Evolutionary conservation across 768 basidiomycete species (phyloP).

Genomic region (Dentipellis fragilis): DNA sequence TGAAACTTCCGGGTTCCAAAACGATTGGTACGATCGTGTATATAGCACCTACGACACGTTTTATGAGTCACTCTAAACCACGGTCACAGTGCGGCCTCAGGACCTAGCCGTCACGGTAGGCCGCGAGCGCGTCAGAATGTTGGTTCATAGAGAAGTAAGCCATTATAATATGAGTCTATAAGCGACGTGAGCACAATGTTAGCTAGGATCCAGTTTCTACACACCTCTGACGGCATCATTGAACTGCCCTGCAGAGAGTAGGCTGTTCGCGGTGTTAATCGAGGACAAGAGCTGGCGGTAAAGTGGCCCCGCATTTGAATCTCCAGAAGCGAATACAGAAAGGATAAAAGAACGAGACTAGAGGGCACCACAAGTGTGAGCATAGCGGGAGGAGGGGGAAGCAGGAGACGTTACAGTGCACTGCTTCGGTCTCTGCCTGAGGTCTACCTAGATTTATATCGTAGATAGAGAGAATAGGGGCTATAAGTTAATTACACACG

Average conservation of each 20-base stretch:
- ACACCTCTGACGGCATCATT: conserved; percentile 70
- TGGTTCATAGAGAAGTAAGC: conserved; percentile 75
- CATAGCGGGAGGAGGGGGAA: background rate
- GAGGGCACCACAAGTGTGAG: conserved; percentile 4
- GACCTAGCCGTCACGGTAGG: too few species aligned
- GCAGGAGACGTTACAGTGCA: background rate
- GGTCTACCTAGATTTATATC: too few species aligned
- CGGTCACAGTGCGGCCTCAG: too few species aligned
- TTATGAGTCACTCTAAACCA: too few species aligned
- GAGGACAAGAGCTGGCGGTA: conserved; percentile 71
- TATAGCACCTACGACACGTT: too few species aligned
- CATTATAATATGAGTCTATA: conserved; percentile 89
- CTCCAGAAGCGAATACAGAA: conserved; percentile 20
- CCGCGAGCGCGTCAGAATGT: conserved; percentile 66
- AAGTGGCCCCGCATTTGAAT: conserved; percentile 29
- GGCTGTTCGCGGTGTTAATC: conserved; percentile 57
- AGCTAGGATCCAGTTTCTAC: too few species aligned
- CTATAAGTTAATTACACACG: too few species aligned
- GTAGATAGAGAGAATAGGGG: too few species aligned
- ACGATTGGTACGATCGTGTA: too few species aligned
- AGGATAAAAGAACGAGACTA: conserved; percentile 16
- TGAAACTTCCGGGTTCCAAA: too few species aligned
- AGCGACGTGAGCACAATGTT: too few species aligned
- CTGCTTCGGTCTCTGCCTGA: too few species aligned
- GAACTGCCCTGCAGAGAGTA: conserved; percentile 69